Conservation (phyloP, 1,139 yeast species). For the Ashbya aceris region DNA sequence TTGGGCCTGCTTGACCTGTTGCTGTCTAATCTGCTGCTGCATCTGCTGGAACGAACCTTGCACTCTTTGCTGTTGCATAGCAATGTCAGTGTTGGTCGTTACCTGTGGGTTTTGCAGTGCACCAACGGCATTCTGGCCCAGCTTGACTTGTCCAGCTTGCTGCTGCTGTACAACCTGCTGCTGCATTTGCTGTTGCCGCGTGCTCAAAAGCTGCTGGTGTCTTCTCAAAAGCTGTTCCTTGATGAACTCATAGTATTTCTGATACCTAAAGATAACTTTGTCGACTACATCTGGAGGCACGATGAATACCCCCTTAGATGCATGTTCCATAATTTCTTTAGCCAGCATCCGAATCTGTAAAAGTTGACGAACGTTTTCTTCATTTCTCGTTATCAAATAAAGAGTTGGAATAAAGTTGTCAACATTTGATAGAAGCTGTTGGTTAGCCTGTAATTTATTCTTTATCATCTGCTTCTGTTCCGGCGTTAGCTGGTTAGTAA, state of each 20-base stretch:
- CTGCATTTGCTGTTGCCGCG: constrained; percentile 27
- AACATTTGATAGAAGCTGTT: constrained; percentile 57
- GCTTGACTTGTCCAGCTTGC: not conserved
- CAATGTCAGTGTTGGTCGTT: constrained; percentile 3
- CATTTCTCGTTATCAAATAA: constrained; percentile 61
- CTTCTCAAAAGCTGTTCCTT: constrained; percentile 41
- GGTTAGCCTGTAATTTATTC: constrained; percentile 46
- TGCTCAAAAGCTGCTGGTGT: constrained; percentile 28
- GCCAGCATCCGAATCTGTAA: constrained; percentile 75
- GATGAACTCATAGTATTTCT: constrained; percentile 65
- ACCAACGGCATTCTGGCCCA: not conserved
- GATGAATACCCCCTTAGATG: constrained; percentile 49
- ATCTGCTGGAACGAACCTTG: constrained; percentile 22
- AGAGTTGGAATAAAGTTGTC: constrained; percentile 74
- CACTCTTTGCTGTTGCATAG: constrained; percentile 16
- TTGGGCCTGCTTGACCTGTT: constrained; percentile 10
- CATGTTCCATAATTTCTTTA: constrained; percentile 60
- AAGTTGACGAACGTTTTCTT: constrained; percentile 64
- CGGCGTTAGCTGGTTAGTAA: constrained; percentile 48
- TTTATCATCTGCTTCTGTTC: constrained; percentile 58
- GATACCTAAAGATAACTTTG: constrained; percentile 62
- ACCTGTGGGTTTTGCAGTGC: constrained; percentile 10
- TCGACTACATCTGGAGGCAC: constrained; percentile 65
- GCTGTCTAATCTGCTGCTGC: constrained; percentile 18
- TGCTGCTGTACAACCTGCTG: constrained; percentile 21